Conservation (phyloP, 1,139 yeast species). For the Kazachstania sp. region DNA sequence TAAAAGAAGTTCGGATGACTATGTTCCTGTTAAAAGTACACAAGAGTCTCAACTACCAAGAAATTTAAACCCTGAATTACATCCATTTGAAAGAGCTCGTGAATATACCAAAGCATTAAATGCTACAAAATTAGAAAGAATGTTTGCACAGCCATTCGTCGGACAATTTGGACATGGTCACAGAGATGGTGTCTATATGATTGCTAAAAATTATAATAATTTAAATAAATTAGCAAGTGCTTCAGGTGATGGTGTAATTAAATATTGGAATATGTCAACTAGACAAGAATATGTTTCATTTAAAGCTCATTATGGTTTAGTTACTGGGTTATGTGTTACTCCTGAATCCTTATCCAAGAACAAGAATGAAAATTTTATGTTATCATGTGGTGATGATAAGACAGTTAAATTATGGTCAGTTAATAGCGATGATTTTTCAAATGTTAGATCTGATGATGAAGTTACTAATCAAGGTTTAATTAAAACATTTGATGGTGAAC, state of each 20-base stretch:
- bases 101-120: conserved; percentile 92
- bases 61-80: conserved; percentile 87
- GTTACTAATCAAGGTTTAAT: conserved; percentile 40
- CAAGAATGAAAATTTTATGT: conserved; percentile 50
- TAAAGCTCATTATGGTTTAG: conserved; percentile 87
- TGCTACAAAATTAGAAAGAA: conserved; percentile 89
- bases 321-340: conserved; percentile 69
- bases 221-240: conserved; percentile 81
- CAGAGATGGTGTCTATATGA: conserved; percentile 85
- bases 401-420: conserved; percentile 76
- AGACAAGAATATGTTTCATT: conserved; percentile 68
- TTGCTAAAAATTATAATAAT: conserved; percentile 68
- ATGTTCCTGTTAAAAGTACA: conserved; percentile 84
- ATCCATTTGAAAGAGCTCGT: conserved; percentile 94
- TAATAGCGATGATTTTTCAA: conserved; percentile 36
- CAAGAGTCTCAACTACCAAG: conserved; percentile 85
- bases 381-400: conserved; percentile 90
- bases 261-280: conserved; percentile 79
- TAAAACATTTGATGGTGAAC: conserved; percentile 75
- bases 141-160: conserved; percentile 96
- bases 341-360: conserved; percentile 22
- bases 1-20: conserved; percentile 80
- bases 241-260: conserved; percentile 89
- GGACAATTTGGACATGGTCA: conserved; percentile 96
- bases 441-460: conserved; percentile 27